phyloP scores from a whole-genome alignment of 1,284 basidiomycete genomes.

The Chalciporus sp. region DNA sequence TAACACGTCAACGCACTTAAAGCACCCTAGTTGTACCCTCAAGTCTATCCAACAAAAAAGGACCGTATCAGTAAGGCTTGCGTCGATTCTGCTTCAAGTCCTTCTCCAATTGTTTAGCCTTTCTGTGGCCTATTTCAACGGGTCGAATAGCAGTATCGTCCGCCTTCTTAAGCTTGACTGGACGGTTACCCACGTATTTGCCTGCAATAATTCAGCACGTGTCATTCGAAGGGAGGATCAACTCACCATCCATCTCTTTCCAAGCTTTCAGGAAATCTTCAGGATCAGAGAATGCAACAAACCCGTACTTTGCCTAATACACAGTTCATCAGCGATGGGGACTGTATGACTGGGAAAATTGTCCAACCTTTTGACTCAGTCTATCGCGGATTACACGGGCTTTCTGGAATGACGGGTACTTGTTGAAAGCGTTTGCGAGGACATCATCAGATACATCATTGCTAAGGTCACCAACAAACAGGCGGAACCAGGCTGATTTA shows the following conservation, averaged over 20 bases:
- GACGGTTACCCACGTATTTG: conserved; percentile 96
- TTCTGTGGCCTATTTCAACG: conserved; percentile 91
- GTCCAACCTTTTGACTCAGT: conserved; percentile 79
- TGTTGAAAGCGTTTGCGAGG: conserved; percentile 88
- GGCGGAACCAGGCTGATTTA: conserved; percentile 86
- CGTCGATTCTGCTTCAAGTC: conserved; percentile 81
- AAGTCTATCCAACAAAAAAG: background rate
- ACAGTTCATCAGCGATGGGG: conserved; percentile 4
- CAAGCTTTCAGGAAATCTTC: conserved; percentile 98
- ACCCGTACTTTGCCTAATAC: conserved; percentile 90
- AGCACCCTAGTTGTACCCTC: conserved; percentile 7
- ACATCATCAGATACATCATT: conserved; percentile 98
- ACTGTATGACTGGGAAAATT: background rate
- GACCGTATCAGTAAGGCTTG: conserved; percentile 62
- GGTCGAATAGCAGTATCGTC: conserved; percentile 82
- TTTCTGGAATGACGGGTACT: conserved; percentile 92
- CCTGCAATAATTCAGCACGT: conserved; percentile 49
- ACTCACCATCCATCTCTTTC: conserved; percentile 98
- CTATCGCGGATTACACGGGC: conserved; percentile 94
- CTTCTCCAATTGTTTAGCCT: conserved; percentile 80
- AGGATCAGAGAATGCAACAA: conserved; percentile 97
- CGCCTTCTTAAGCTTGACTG: conserved; percentile 89
- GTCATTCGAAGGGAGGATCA: conserved; percentile 1
- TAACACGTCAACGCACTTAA: conserved; percentile 31
- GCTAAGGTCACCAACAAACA: conserved; percentile 98